Evolutionary conservation across 495 filamentous ascomycete genomes (phyloP), one percentile per base, ranked within the genome.

Genomic region (Trichoderma reesei): DNA sequence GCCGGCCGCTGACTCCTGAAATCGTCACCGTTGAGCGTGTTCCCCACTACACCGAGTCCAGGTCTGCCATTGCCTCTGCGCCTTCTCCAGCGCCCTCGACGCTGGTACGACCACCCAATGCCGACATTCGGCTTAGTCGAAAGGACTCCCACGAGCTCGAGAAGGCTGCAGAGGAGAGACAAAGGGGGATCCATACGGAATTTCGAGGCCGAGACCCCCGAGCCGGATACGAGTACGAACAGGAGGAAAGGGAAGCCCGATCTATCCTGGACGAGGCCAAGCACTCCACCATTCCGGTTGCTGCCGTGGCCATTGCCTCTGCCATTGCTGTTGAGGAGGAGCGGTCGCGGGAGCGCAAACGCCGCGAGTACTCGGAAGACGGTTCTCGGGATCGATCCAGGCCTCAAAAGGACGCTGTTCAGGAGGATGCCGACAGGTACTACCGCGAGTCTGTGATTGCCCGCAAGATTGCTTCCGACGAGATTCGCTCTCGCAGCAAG

Each of bases 381-480:
- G 56, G 33, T 41, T 61, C 60, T 46, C 60, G 59, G 34, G 66
- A 68, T 9, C 66, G 68, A 41, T 67, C 66, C 39, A 51, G 59
- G 33, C 69, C 48, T 20, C 68, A 72, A 10, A 71, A 67, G 59
- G 78, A 83, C 64, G 67, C 65, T 14, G 72, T 83, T 16, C 78
- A 77, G 67, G 78, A 77, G 64, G 79, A 80, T 61, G 82, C 82
- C 54, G 71, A 83, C 68, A 70, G 76, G 39, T 73, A 73, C 33
- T 84, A 83, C 60, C 80, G 81, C 60, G 79, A 82, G 67, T 72
- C 74, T 6, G 76, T 72, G 59, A 72, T 82, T 63, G 77, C 77
- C 9, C 74, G 77, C 13, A 77, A 72, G 67, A 73, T 78, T 38
- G 74, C 67, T 16, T 74, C 78, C 63, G 74, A 82, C 64, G 74